A percentile compares a stretch with the other conserved stretches of the same genome.
Evolutionary conservation across 805 yeast genomes (phyloP).

Genomic region (Lachancea sp.): DNA sequence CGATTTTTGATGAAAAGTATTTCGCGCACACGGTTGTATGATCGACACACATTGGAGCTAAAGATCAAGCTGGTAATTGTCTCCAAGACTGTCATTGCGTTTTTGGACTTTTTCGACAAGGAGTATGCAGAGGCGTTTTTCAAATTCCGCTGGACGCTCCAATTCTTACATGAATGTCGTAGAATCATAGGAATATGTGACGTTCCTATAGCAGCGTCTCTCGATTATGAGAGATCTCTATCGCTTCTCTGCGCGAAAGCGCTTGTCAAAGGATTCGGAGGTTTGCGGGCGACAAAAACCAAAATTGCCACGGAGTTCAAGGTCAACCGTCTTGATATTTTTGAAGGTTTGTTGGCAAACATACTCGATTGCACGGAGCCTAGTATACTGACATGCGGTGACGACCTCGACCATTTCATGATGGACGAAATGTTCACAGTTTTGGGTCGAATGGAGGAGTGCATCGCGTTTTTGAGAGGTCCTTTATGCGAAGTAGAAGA

Average conservation of each 20-base stretch:
- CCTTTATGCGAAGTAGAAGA: constrained; percentile 13
- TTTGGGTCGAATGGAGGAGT: constrained; percentile 16
- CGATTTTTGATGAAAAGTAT: constrained; percentile 15
- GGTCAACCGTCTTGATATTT: constrained; percentile 10
- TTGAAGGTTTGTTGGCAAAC: constrained; percentile 14
- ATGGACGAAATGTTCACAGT: constrained; percentile 15
- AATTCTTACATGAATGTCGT: constrained; percentile 15
- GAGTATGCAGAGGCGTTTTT: constrained; percentile 14
- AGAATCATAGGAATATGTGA: constrained; percentile 1
- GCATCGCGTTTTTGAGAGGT: constrained; percentile 15
- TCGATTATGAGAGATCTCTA: constrained; percentile 13
- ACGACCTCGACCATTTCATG: constrained; percentile 8
- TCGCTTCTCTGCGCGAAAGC: constrained; percentile 14
- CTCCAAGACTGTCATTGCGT: constrained; percentile 7
- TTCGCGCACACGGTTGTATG: constrained; percentile 4
- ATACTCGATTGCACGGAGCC: constrained; percentile 15
- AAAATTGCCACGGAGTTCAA: constrained; percentile 4
- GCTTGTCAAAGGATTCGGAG: constrained; percentile 9
- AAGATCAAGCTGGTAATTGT: constrained; percentile 7
- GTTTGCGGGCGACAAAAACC: neutral
- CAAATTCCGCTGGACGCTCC: constrained; percentile 19
- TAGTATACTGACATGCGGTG: constrained; percentile 10
- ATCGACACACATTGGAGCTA: neutral
- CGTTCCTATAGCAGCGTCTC: constrained; percentile 1
- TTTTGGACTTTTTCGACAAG: constrained; percentile 11